phyloP scores from a whole-genome alignment of 345 rosid species.

The Conringia planisiliqua region DNA sequence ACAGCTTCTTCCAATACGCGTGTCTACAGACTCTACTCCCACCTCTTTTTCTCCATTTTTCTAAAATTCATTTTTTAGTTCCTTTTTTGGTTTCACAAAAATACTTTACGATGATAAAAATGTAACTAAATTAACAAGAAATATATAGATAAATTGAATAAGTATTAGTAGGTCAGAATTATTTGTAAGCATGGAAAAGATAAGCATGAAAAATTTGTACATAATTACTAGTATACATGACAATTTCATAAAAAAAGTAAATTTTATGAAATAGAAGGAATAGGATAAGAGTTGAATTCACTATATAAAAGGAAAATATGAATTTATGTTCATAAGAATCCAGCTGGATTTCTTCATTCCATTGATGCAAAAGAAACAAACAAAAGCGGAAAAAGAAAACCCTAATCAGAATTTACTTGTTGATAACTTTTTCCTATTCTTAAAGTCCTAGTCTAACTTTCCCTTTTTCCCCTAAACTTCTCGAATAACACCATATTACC shows the following conservation, averaged over 20 bases:
- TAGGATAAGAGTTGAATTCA: neutral
- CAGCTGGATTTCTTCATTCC: constrained; percentile 4
- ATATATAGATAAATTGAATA: neutral
- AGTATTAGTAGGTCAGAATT: neutral
- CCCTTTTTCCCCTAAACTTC: neutral
- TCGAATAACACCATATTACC: neutral
- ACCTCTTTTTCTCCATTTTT: neutral
- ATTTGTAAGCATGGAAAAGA: neutral
- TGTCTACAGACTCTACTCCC: constrained; percentile 19
- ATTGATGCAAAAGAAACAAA: neutral
- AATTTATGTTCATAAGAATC: constrained; percentile 25
- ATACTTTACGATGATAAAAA: too few species aligned
- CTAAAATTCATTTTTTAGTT: neutral
- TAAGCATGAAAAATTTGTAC: too few species aligned
- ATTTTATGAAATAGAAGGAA: neutral
- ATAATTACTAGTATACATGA: neutral
- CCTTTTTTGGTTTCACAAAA: neutral
- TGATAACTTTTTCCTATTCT: constrained; percentile 10
- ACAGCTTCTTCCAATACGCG: constrained; percentile 24
- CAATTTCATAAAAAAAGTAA: neutral
- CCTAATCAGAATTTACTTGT: constrained; percentile 24
- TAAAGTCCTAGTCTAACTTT: neutral
- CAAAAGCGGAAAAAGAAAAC: neutral
- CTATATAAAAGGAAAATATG: constrained; percentile 1
- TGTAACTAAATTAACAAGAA: too few species aligned